Conservation (phyloP, 164 flowering plant genomes). For the Santalum album region DNA sequence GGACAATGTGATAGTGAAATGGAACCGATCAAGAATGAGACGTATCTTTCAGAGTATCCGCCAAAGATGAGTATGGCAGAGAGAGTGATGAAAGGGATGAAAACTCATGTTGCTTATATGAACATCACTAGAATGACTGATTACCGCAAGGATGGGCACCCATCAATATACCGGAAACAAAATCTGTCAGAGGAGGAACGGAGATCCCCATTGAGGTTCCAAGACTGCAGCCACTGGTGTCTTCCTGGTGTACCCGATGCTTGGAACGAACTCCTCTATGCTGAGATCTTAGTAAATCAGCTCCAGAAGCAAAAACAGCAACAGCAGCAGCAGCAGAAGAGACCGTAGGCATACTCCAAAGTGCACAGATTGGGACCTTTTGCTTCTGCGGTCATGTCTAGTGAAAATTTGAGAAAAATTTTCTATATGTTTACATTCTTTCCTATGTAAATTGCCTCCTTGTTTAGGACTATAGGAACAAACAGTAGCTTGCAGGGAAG, state of each 20-base stretch:
- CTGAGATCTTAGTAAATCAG: slow-evolving; percentile 46
- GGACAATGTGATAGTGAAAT: slow-evolving; percentile 80
- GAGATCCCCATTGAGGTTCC: slow-evolving; percentile 43
- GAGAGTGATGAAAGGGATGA: slow-evolving; percentile 57
- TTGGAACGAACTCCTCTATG: slow-evolving; percentile 92
- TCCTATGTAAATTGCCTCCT: too few species aligned
- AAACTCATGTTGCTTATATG: slow-evolving; percentile 56
- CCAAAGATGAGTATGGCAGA: slow-evolving; percentile 69
- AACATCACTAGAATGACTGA: slow-evolving; percentile 83
- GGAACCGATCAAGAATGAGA: slow-evolving; percentile 66
- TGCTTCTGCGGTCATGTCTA: neutral
- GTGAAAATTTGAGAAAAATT: neutral
- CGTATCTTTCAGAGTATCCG: slow-evolving; percentile 51
- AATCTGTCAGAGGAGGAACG: slow-evolving; percentile 40
- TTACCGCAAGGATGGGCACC: slow-evolving; percentile 90
- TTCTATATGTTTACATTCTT: too few species aligned
- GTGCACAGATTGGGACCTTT: neutral
- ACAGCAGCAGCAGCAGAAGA: slow-evolving; percentile 18
- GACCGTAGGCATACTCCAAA: slow-evolving; percentile 19
- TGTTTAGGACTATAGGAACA: too few species aligned
- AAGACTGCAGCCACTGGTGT: slow-evolving; percentile 99
- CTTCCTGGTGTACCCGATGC: slow-evolving; percentile 96
- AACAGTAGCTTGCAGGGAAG: too few species aligned
- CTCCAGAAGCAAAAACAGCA: slow-evolving; percentile 17
- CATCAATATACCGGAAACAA: slow-evolving; percentile 72